Evolutionary conservation across 441 rosid species (phyloP), one percentile per base, ranked within the genome.

Genomic region (Eruca vesicaria): DNA sequence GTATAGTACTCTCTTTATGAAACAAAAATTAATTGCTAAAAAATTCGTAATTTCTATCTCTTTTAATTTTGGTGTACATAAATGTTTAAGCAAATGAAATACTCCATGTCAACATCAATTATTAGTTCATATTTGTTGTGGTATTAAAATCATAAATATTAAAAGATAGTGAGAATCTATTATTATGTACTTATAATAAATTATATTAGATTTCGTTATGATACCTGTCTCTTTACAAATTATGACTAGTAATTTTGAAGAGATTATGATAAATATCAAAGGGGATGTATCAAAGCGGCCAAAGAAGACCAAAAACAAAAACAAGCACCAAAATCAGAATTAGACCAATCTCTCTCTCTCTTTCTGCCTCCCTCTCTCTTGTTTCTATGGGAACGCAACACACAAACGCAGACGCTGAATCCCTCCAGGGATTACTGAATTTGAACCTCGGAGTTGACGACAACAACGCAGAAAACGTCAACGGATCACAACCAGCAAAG

Each of bases 361-460:
- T 72, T 41, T 33, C 23, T 63, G 31, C 26, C 52, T 36, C 31
- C 23, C 67, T 36, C 29, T 19, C 23, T 61, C 38, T 14, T 29
- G n/a, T 64, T 21, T 26, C 53, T 16, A 68, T 68, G 63, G 62
- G 41, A 36, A 41, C 20, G 14, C 79, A 53, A 41, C 12, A 10
- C 31, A 6, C 20, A 76, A 21, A 62, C 12, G 38, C 66, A 63
- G 33, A 5, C 23, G 28, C 29, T 57, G 50, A 66, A 41, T 41
- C 66, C 16, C 10, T 41, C 26, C 57, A 65, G 48, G 33, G 0
- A 56, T 12, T 19, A 15, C 12, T 14, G 19, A 33, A 36, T 68
- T 14, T 75, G 43, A 63, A n/a, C 15, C 8, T 20, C 7, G 6
- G 9, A 53, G 62, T 6, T 69, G 5, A 41, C 14, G 23, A 15